phyloP scores from a whole-genome alignment of 176 grass and related monocot species.

The Leersia perrieri region DNA sequence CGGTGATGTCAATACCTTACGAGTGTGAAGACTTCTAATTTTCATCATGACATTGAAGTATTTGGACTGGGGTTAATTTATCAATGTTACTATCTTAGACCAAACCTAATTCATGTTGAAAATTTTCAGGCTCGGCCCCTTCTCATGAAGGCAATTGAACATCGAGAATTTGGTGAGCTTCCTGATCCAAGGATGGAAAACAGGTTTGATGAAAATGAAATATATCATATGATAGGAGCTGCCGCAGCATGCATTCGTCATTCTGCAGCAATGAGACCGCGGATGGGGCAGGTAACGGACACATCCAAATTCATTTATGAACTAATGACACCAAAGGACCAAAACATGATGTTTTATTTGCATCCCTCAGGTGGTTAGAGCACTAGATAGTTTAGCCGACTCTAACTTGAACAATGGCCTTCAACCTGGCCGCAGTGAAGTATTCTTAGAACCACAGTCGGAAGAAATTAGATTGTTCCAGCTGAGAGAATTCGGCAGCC shows the following conservation, averaged over 20 bases:
- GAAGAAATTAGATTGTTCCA: slow-evolving; percentile 97
- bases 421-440: slow-evolving; percentile 76
- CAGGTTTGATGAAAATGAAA: slow-evolving; percentile 64
- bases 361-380: slow-evolving; percentile 79
- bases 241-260: slow-evolving; percentile 90
- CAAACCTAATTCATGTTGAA: slow-evolving; percentile 20
- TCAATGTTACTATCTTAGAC: background rate
- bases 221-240: slow-evolving; percentile 86
- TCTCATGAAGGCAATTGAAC: slow-evolving; percentile 66
- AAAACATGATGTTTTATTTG: slow-evolving; percentile 15
- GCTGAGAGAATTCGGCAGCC: slow-evolving; percentile 71
- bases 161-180: slow-evolving; percentile 60
- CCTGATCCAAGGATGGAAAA: slow-evolving; percentile 77
- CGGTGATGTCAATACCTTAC: background rate
- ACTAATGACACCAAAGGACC: background rate
- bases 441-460: slow-evolving; percentile 71
- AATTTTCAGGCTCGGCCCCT: slow-evolving; percentile 70
- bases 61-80: background rate
- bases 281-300: slow-evolving; percentile 85
- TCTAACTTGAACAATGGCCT: slow-evolving; percentile 90
- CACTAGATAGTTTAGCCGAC: slow-evolving; percentile 89
- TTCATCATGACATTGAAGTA: background rate
- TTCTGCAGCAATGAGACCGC: slow-evolving; percentile 84
- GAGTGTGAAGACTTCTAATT: background rate
- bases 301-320: background rate